Evolutionary conservation across 2,329 filamentous ascomycete genomes (phyloP).

Genomic region (Cytospora chrysosperma): DNA sequence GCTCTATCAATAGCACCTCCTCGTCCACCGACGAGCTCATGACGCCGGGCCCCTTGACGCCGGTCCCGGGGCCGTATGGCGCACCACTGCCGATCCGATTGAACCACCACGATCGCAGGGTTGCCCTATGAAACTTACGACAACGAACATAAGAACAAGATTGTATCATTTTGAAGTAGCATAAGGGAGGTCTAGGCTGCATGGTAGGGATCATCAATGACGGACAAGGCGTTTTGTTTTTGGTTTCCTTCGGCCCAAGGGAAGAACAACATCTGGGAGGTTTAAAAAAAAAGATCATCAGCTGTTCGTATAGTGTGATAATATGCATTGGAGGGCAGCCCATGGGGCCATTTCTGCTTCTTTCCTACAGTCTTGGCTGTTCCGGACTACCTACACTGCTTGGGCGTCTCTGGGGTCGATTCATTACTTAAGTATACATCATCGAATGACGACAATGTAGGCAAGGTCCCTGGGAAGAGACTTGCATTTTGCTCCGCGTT

Average conservation of each 20-base stretch:
- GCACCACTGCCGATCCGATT: conserved; percentile 11
- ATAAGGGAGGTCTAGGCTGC: conserved; percentile 5
- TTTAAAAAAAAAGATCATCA: neutral
- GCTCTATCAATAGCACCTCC: conserved; percentile 33
- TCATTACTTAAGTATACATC: neutral
- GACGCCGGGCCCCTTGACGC: conserved; percentile 33
- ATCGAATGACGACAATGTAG: neutral
- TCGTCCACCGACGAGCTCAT: conserved; percentile 32
- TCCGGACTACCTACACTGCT: neutral
- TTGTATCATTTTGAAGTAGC: conserved; percentile 14
- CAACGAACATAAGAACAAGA: conserved; percentile 8
- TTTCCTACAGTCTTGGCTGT: neutral
- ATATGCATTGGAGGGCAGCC: conserved; percentile 10
- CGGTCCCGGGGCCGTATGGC: conserved; percentile 12
- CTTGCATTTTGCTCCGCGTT: neutral
- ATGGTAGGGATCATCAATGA: conserved; percentile 12
- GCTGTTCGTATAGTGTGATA: conserved; percentile 17
- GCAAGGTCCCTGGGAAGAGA: neutral
- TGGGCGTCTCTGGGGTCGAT: neutral
- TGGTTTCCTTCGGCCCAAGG: conserved; percentile 7
- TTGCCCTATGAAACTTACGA: conserved; percentile 7
- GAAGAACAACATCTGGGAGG: conserved; percentile 5
- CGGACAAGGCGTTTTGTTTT: conserved; percentile 8
- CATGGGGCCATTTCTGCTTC: neutral
- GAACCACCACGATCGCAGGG: conserved; percentile 13